Conservation (phyloP, 2,329 filamentous ascomycete genomes). For the Leptographium radiaticola region DNA sequence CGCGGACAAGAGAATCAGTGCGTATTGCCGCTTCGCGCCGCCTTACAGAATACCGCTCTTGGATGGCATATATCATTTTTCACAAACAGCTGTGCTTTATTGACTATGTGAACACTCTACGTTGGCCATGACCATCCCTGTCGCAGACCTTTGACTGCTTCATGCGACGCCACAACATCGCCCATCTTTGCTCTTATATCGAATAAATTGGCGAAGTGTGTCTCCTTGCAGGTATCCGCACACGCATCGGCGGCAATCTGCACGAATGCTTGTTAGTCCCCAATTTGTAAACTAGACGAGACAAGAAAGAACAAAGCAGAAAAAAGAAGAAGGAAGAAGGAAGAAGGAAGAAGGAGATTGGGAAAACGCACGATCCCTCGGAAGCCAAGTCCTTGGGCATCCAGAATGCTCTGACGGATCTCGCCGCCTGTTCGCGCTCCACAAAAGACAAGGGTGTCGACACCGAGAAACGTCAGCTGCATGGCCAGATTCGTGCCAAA, state of each 20-base stretch:
- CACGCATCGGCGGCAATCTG: slow-evolving; percentile 2
- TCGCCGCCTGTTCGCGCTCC: slow-evolving; percentile 29
- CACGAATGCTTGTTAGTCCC: not conserved
- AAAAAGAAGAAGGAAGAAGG: not conserved
- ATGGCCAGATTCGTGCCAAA: slow-evolving; percentile 31
- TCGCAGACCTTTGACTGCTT: not conserved
- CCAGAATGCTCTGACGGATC: slow-evolving; percentile 15
- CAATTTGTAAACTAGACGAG: not conserved
- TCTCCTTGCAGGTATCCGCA: slow-evolving; percentile 5
- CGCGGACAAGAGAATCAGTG: too few relatives aligned
- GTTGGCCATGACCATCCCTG: not conserved
- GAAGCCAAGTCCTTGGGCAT: slow-evolving; percentile 19
- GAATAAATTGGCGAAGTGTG: slow-evolving; percentile 4
- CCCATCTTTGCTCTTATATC: slow-evolving; percentile 5
- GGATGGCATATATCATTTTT: too few relatives aligned
- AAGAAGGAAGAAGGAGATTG: not conserved
- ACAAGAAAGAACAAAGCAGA: not conserved
- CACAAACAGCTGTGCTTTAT: not conserved
- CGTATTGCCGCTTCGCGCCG: too few relatives aligned
- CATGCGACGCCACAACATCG: not conserved
- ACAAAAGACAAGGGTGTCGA: slow-evolving; percentile 31
- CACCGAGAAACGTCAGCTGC: slow-evolving; percentile 21
- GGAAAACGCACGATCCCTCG: slow-evolving; percentile 26
- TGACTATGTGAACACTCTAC: not conserved
- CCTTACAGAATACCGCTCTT: too few relatives aligned